phyloP scores from a whole-genome alignment of 768 basidiomycete species.

The Mycena epipterygia region DNA sequence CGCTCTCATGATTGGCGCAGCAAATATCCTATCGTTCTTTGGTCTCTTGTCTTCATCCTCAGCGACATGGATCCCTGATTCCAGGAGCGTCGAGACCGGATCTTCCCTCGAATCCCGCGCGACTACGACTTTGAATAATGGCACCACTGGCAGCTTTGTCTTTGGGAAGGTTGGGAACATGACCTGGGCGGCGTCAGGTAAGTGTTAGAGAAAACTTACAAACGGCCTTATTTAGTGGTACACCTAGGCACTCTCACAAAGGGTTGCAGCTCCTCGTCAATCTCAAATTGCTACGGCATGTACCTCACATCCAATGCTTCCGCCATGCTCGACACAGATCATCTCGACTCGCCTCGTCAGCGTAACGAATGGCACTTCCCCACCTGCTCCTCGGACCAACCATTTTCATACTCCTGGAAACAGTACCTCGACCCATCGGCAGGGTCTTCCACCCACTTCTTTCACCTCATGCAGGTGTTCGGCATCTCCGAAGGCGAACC shows the following conservation, averaged over 20 bases:
- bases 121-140: constrained; percentile 1
- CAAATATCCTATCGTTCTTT: constrained; percentile 1
- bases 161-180: constrained; percentile 9
- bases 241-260: constrained; percentile 14
- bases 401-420: constrained; percentile 37
- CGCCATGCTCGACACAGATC: constrained; percentile 28
- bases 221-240: neutral
- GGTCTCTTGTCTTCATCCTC: neutral
- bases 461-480: constrained; percentile 41
- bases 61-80: neutral
- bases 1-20: neutral
- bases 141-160: neutral
- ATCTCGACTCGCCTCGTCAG: constrained; percentile 37
- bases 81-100: neutral
- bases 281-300: constrained; percentile 34
- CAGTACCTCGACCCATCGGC: constrained; percentile 28
- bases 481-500: constrained; percentile 39
- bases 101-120: neutral
- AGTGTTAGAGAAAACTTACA: neutral
- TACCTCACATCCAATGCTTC: constrained; percentile 27
- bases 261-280: constrained; percentile 14
- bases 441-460: constrained; percentile 38
- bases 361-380: constrained; percentile 37
- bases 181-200: constrained; percentile 20
- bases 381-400: neutral